Percentiles rank a stretch among this genome's conserved stretches.
Evolutionary conservation across 305 asterid species (phyloP).

Genomic region (Fraxinus dipetala): DNA sequence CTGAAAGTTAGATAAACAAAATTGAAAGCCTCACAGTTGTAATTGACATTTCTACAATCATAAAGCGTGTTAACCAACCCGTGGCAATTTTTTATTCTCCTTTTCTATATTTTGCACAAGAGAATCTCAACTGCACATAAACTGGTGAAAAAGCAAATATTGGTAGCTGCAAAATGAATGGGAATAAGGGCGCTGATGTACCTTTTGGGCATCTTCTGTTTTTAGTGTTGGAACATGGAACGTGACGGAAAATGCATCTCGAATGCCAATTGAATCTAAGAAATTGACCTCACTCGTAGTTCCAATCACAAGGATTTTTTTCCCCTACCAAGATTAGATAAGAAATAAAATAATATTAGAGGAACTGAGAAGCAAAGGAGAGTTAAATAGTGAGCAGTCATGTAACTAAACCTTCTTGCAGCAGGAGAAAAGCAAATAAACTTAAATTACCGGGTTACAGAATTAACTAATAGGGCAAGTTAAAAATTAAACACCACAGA

Average conservation of each 20-base stretch:
- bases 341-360: conserved; percentile 14
- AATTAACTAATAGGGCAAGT: neutral
- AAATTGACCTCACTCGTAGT: conserved; percentile 84
- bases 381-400: conserved; percentile 15
- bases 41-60: neutral
- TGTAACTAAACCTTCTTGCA: neutral
- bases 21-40: neutral
- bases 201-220: conserved; percentile 85
- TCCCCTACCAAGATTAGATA: conserved; percentile 58
- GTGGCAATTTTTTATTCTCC: neutral
- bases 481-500: neutral
- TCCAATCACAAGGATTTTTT: conserved; percentile 82
- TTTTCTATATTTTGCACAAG: neutral
- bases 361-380: neutral
- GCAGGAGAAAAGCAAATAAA: neutral
- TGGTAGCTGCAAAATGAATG: neutral
- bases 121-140: neutral
- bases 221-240: conserved; percentile 79
- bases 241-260: conserved; percentile 79
- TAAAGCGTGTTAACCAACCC: neutral
- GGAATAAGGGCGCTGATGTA: conserved; percentile 27
- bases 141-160: neutral
- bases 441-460: conserved; percentile 3
- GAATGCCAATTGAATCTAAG: conserved; percentile 77
- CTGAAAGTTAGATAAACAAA: neutral